phyloP scores from a whole-genome alignment of 2,329 filamentous ascomycete genomes.

The Pseudogymnoascus sp. region DNA sequence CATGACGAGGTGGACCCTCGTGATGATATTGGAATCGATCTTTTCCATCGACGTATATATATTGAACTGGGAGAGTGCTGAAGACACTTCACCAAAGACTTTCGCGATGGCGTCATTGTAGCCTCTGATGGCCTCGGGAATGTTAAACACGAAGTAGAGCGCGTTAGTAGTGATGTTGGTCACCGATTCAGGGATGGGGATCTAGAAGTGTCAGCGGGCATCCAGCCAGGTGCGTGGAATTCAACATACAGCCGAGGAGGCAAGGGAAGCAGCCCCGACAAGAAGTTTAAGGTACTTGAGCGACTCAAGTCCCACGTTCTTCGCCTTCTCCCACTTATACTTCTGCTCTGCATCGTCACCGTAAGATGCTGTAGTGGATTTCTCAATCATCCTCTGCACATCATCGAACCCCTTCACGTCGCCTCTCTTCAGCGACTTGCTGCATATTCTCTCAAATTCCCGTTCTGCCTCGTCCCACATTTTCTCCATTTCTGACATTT shows the following conservation, averaged over 20 bases:
- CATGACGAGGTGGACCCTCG: conserved; percentile 21
- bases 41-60: not conserved
- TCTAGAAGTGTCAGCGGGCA: not conserved
- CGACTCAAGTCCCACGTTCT: conserved; percentile 20
- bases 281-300: conserved; percentile 24
- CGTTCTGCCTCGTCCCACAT: not conserved
- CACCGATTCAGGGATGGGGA: not conserved
- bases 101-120: not conserved
- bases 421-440: conserved; percentile 20
- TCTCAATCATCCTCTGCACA: conserved; percentile 19
- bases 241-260: conserved; percentile 18
- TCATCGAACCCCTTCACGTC: conserved; percentile 22
- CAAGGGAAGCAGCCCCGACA: conserved; percentile 21
- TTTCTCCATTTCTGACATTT: not conserved
- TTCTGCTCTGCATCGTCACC: conserved; percentile 10
- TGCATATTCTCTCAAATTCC: conserved; percentile 20
- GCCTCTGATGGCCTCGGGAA: not conserved
- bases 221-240: not conserved
- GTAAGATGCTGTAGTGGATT: conserved; percentile 12
- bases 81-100: not conserved
- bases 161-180: not conserved
- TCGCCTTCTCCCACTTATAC: conserved; percentile 22
- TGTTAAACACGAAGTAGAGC: not conserved
- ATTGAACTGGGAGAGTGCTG: not conserved
- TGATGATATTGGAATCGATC: not conserved